Percentiles rank a stretch among this genome's conserved stretches.
Conservation (phyloP, 2,329 filamentous ascomycete species). For the Fusarium sp. region DNA sequence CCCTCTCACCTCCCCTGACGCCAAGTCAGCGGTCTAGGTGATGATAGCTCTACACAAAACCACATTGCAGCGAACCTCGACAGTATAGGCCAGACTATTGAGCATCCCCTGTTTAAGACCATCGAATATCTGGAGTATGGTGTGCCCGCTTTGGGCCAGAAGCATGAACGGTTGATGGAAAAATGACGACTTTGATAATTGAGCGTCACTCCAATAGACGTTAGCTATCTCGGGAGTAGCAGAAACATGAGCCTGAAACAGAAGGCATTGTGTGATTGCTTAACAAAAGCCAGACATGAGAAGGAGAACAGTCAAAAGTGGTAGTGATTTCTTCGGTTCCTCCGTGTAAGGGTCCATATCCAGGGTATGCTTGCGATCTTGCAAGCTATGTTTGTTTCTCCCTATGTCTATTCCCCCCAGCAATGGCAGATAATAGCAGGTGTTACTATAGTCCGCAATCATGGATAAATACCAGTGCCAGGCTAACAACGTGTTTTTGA, state of each 20-base stretch:
- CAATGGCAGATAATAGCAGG: slow-evolving; percentile 2
- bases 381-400: background rate
- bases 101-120: slow-evolving; percentile 8
- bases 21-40: slow-evolving; percentile 20
- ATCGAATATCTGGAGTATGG: slow-evolving; percentile 10
- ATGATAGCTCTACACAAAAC: background rate
- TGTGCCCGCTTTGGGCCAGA: background rate
- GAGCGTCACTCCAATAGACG: slow-evolving; percentile 14
- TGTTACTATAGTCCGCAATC: slow-evolving; percentile 4
- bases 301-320: background rate
- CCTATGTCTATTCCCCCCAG: background rate
- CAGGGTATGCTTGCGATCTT: slow-evolving; percentile 10
- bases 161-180: slow-evolving; percentile 5
- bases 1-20: slow-evolving; percentile 29
- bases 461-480: slow-evolving; percentile 20
- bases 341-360: background rate
- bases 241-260: background rate
- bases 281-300: background rate
- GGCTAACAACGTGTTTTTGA: background rate
- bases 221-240: background rate
- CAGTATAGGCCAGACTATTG: slow-evolving; percentile 14
- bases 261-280: slow-evolving; percentile 9
- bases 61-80: slow-evolving; percentile 4
- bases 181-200: slow-evolving; percentile 4
- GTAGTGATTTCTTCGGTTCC: background rate